Percentiles rank a stretch among this genome's conserved stretches.
These are phyloP conservation scores for Pontederia paniculata DNA, from an alignment of 176 grass and related monocot genomes.

Conservation along the genomic window DNA sequence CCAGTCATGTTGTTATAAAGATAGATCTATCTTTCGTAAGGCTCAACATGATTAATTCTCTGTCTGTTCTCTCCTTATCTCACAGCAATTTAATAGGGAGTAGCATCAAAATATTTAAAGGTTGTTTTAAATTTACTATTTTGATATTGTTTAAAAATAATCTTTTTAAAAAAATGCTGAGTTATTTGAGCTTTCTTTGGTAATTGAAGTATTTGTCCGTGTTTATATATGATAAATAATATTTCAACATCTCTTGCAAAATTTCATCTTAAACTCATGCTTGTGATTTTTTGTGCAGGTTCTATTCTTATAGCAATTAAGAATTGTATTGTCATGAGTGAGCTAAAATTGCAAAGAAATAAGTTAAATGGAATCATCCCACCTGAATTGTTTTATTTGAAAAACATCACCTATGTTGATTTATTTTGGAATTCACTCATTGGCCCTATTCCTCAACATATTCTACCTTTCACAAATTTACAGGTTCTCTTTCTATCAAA, in stretches of 20 bases:
- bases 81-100: too few species aligned
- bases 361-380: constrained; percentile 66
- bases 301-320: constrained; percentile 62
- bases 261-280: too few species aligned
- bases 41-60: constrained; percentile 37
- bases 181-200: too few species aligned
- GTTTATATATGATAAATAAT: too few species aligned
- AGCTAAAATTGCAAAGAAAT: constrained; percentile 71
- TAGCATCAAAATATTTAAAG: too few species aligned
- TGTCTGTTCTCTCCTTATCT: too few species aligned
- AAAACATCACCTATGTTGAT: constrained; percentile 59
- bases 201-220: too few species aligned
- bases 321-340: constrained; percentile 46
- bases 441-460: constrained; percentile 44
- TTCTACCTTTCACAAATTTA: constrained; percentile 36
- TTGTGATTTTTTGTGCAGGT: too few species aligned
- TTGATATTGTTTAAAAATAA: too few species aligned
- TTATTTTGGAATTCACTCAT: constrained; percentile 60
- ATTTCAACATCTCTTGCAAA: too few species aligned
- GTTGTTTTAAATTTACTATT: too few species aligned
- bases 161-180: too few species aligned
- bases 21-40: constrained; percentile 63
- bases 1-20: constrained; percentile 24
- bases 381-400: constrained; percentile 47
- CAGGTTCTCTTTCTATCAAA: constrained; percentile 77